phyloP scores from a whole-genome alignment of 768 basidiomycete genomes.

The Paxillus involutus region DNA sequence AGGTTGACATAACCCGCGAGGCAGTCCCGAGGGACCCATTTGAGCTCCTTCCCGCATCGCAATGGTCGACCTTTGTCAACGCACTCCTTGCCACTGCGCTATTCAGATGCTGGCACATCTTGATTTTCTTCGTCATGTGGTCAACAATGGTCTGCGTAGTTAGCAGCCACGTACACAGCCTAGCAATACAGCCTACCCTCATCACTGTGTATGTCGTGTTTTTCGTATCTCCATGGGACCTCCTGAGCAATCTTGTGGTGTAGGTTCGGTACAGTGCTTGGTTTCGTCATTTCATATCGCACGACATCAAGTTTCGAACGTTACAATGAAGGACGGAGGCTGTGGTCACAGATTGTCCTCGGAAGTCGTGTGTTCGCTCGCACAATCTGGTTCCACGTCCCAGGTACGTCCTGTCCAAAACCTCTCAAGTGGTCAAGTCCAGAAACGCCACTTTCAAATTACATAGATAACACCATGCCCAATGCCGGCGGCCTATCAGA shows the following conservation, averaged over 20 bases:
- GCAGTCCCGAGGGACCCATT: background rate
- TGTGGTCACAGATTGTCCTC: slow-evolving; percentile 70
- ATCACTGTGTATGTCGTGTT: slow-evolving; percentile 58
- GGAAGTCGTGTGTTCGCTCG: slow-evolving; percentile 56
- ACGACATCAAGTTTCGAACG: slow-evolving; percentile 73
- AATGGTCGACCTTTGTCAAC: slow-evolving; percentile 37
- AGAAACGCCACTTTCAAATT: slow-evolving; percentile 25
- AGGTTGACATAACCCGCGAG: background rate
- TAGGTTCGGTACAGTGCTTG: slow-evolving; percentile 62
- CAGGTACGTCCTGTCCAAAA: slow-evolving; percentile 40
- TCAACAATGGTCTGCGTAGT: slow-evolving; percentile 56
- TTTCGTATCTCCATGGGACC: background rate
- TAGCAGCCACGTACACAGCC: slow-evolving; percentile 42
- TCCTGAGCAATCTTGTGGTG: slow-evolving; percentile 28
- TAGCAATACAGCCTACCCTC: slow-evolving; percentile 52
- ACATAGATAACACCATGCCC: slow-evolving; percentile 25
- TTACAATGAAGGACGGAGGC: slow-evolving; percentile 71
- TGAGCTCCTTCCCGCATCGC: background rate
- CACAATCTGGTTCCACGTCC: slow-evolving; percentile 68
- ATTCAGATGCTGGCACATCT: slow-evolving; percentile 45
- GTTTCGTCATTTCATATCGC: slow-evolving; percentile 72
- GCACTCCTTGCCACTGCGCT: slow-evolving; percentile 37
- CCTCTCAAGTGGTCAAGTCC: slow-evolving; percentile 17
- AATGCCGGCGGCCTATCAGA: slow-evolving; percentile 12
- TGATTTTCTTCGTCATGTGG: slow-evolving; percentile 66